A percentile compares a stretch with the other conserved stretches of the same genome.
These are phyloP conservation scores for Backusella tuberculispora DNA, from an alignment of 192 early-diverging fungal genomes.

Conservation along the genomic window DNA sequence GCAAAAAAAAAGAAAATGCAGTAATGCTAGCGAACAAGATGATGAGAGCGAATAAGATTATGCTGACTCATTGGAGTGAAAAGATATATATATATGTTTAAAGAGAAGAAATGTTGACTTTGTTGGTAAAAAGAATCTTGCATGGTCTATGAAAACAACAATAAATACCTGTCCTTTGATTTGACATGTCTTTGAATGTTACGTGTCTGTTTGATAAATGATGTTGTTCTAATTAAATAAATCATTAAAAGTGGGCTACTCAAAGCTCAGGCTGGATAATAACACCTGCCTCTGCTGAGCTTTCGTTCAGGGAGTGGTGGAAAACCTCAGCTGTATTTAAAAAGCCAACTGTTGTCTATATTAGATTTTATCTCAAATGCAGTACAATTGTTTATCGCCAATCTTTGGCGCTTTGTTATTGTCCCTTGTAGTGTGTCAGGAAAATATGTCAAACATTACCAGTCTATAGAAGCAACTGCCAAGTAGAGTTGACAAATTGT, in stretches of 20 bases:
- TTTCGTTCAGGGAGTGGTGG: neutral
- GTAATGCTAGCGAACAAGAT: neutral
- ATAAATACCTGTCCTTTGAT: neutral
- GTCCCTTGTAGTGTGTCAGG: too few species aligned
- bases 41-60: too few species aligned
- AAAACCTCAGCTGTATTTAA: neutral
- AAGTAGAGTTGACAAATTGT: too few species aligned
- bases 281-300: neutral
- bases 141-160: neutral
- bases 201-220: neutral
- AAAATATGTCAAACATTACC: too few species aligned
- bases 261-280: neutral
- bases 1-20: neutral
- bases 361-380: too few species aligned
- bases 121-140: neutral
- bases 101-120: neutral
- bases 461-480: too few species aligned
- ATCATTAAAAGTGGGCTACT: neutral
- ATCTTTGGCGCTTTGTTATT: too few species aligned
- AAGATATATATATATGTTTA: neutral
- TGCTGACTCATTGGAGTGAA: constrained; percentile 4
- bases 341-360: neutral
- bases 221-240: constrained; percentile 1
- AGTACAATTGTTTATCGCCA: too few species aligned
- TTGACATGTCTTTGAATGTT: too few species aligned